A percentile compares a stretch with the other conserved stretches of the same genome.
Conservation (phyloP, 495 filamentous ascomycete genomes). For the Neurospora intermedia region DNA sequence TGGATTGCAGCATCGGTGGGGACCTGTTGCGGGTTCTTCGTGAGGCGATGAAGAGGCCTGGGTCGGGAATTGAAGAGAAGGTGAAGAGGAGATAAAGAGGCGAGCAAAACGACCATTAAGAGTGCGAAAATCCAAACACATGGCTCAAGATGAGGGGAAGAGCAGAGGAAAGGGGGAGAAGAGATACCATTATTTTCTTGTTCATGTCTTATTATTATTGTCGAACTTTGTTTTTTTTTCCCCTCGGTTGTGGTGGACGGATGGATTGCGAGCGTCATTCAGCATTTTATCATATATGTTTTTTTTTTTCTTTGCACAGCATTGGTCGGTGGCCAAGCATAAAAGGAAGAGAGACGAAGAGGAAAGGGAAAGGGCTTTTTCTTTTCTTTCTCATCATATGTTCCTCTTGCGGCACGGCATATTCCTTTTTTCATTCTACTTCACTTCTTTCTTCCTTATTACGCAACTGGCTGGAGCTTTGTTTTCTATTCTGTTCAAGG, state of each 20-base stretch:
- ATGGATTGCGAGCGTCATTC: background rate
- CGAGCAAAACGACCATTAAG: background rate
- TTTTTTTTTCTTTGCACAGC: background rate
- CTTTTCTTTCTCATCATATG: background rate
- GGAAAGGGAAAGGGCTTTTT: background rate
- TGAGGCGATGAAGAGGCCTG: background rate
- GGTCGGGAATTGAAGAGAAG: background rate
- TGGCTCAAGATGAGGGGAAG: background rate
- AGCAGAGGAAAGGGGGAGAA: background rate
- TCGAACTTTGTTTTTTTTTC: background rate
- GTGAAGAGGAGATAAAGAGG: background rate
- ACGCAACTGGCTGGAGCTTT: background rate
- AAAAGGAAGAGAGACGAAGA: background rate
- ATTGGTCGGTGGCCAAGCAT: background rate
- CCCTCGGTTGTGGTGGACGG: background rate
- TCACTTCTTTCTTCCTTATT: background rate
- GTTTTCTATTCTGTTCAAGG: background rate
- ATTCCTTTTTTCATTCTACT: background rate
- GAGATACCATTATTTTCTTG: background rate
- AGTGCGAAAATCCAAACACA: background rate
- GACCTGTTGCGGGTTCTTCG: constrained; percentile 9
- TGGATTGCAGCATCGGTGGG: constrained; percentile 71
- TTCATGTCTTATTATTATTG: background rate
- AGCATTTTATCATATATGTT: background rate
- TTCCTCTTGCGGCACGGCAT: background rate